Conservation (phyloP, 306 rosid species). For the Begonia masoniana region DNA sequence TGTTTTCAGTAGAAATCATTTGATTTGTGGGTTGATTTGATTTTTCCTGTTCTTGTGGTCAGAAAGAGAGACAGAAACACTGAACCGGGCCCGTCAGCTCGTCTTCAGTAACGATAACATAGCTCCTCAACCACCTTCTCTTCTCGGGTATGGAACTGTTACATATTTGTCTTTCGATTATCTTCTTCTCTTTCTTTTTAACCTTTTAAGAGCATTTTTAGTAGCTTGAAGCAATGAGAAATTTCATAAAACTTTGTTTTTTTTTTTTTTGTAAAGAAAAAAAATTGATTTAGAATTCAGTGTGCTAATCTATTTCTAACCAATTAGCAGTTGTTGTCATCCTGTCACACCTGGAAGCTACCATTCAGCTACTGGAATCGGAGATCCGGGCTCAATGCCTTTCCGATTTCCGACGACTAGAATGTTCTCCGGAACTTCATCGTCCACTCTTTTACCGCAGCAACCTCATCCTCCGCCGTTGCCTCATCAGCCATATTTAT, state of each 20-base stretch:
- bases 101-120: slow-evolving; percentile 73
- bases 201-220: too few species aligned
- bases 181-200: background rate
- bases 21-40: slow-evolving; percentile 14
- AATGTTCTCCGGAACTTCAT: slow-evolving; percentile 52
- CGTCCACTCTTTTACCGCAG: slow-evolving; percentile 30
- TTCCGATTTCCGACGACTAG: slow-evolving; percentile 48
- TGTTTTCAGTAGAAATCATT: background rate
- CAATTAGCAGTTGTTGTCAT: slow-evolving; percentile 43
- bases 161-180: background rate
- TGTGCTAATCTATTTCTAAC: too few species aligned
- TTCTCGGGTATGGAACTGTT: slow-evolving; percentile 42
- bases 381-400: slow-evolving; percentile 37
- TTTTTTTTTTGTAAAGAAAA: too few species aligned
- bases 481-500: slow-evolving; percentile 33
- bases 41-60: slow-evolving; percentile 20
- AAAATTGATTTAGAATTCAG: too few species aligned
- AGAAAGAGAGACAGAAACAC: slow-evolving; percentile 97
- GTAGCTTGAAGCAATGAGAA: too few species aligned
- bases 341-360: slow-evolving; percentile 41
- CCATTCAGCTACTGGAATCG: slow-evolving; percentile 22
- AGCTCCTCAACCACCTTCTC: slow-evolving; percentile 45
- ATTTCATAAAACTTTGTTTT: too few species aligned
- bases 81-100: slow-evolving; percentile 88
- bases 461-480: slow-evolving; percentile 13